These are phyloP conservation scores for Datisca glomerata DNA, from an alignment of 306 rosid genomes.

Conservation along the genomic window DNA sequence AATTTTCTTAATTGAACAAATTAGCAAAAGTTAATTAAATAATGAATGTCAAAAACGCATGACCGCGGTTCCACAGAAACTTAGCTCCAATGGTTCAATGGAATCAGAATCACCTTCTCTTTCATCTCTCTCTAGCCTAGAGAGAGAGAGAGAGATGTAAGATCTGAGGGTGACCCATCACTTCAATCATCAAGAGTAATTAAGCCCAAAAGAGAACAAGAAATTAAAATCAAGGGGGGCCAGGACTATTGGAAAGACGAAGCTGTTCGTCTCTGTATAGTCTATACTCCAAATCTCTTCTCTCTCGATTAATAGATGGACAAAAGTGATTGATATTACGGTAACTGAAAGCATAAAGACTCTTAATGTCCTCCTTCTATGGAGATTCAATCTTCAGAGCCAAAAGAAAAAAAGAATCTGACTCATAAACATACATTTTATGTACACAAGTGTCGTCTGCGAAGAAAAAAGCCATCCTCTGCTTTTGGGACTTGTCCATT, in stretches of 20 bases:
- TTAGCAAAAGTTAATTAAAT: constrained; percentile 17
- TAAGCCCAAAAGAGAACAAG: neutral
- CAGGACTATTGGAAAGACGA: too few species aligned
- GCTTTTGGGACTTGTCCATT: neutral
- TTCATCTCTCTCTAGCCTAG: neutral
- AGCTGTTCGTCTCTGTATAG: too few species aligned
- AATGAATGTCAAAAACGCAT: constrained; percentile 35
- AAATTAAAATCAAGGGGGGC: neutral
- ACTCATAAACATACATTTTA: neutral
- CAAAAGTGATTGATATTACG: too few species aligned
- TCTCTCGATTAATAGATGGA: too few species aligned
- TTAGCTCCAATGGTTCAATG: constrained; percentile 25
- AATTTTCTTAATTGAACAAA: constrained; percentile 8
- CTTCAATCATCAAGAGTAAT: constrained; percentile 9
- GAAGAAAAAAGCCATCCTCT: neutral
- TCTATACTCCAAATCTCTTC: too few species aligned
- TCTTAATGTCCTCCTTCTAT: too few species aligned
- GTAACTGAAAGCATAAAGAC: too few species aligned
- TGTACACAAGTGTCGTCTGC: neutral
- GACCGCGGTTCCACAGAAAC: constrained; percentile 25
- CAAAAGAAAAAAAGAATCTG: neutral
- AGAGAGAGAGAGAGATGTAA: constrained; percentile 1
- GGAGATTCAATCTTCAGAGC: too few species aligned
- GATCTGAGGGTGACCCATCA: constrained; percentile 31
- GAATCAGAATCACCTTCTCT: constrained; percentile 14